A percentile compares a stretch with the other conserved stretches of the same genome.
These are phyloP conservation scores for Schizophyllum commune DNA, from an alignment of 1,284 basidiomycete species.

Conservation along the genomic window DNA sequence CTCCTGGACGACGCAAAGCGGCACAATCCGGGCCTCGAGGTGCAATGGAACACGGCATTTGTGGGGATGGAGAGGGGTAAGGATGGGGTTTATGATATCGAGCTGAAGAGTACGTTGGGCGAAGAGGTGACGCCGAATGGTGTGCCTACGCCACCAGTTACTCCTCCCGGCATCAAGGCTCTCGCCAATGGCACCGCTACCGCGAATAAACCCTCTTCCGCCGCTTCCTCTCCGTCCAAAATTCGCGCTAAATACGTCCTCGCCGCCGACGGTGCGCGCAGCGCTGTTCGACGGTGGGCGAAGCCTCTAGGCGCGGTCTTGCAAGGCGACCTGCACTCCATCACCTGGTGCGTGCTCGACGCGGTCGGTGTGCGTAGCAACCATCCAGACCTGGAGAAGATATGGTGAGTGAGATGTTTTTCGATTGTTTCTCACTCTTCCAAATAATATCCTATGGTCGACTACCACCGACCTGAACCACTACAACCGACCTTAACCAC, in stretches of 20 bases:
- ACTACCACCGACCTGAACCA: no score
- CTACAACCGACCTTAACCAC: no score
- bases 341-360: slow-evolving; percentile 2
- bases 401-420: background rate
- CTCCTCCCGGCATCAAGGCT: no score
- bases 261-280: background rate
- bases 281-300: slow-evolving; percentile 1
- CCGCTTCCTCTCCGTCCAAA: background rate
- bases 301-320: background rate
- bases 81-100: background rate
- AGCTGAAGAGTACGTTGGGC: background rate
- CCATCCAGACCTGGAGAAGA: background rate
- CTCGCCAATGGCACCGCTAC: no score
- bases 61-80: background rate
- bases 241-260: background rate
- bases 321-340: background rate
- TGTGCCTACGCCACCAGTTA: no score
- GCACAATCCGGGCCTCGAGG: background rate
- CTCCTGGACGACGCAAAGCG: background rate
- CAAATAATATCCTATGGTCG: no score
- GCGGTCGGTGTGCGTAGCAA: slow-evolving; percentile 1
- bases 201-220: no score
- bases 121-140: no score
- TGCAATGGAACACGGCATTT: background rate
- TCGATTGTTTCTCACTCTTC: no score